These are phyloP conservation scores for Phaffia rhodozyma DNA, from an alignment of 1,284 basidiomycete species.

Conservation along the genomic window DNA sequence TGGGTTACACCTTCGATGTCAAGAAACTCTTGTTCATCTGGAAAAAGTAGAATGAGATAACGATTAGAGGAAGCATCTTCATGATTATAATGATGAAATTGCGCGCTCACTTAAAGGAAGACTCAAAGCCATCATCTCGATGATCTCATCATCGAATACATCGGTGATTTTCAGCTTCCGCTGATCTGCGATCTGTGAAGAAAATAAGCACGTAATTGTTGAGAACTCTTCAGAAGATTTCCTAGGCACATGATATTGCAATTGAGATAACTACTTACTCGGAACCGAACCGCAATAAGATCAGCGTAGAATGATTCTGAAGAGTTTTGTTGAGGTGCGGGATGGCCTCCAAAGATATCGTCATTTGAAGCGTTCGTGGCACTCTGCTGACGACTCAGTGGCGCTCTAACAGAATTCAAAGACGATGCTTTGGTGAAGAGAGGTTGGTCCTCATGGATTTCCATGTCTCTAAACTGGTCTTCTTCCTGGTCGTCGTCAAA, in stretches of 20 bases:
- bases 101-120: slow-evolving; percentile 29
- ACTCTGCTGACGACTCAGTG: too few species aligned
- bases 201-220: neutral
- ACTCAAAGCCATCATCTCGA: slow-evolving; percentile 30
- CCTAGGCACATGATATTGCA: neutral
- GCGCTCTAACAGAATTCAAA: neutral
- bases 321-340: slow-evolving; percentile 9
- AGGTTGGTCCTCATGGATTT: neutral
- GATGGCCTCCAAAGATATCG: neutral
- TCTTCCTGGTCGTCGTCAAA: slow-evolving; percentile 3
- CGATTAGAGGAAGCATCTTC: neutral
- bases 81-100: neutral
- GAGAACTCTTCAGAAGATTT: neutral
- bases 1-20: neutral
- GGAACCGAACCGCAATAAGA: slow-evolving; percentile 22
- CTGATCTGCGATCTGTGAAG: slow-evolving; percentile 18
- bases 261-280: slow-evolving; percentile 18
- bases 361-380: neutral
- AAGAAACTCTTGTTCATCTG: neutral
- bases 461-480: neutral
- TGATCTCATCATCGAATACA: slow-evolving; percentile 23
- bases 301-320: slow-evolving; percentile 22
- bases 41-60: neutral
- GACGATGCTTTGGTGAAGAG: neutral
- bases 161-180: slow-evolving; percentile 19